These are phyloP conservation scores for Globisporangium paddicum DNA, from an alignment of 352 stramenopile species.

Conservation along the genomic window DNA sequence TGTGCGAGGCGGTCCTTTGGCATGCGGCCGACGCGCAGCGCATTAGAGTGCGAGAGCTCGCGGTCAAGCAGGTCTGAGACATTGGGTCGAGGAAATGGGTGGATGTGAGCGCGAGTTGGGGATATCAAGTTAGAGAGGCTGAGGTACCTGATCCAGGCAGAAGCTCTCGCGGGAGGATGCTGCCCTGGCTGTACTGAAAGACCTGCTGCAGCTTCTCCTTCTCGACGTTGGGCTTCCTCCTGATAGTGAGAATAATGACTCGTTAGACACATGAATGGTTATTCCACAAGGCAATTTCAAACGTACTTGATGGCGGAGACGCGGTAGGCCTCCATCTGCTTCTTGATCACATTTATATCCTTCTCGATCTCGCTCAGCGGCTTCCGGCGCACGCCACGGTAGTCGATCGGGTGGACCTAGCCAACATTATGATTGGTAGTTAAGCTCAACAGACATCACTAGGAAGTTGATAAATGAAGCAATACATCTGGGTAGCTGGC, in stretches of 20 bases:
- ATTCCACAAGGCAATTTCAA: neutral
- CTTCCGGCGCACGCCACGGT: slow-evolving; percentile 39
- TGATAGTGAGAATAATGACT: slow-evolving; percentile 2
- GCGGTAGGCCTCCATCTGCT: slow-evolving; percentile 62
- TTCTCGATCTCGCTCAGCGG: slow-evolving; percentile 73
- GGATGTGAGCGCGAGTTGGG: neutral
- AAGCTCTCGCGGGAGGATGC: slow-evolving; percentile 64
- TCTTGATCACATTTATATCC: slow-evolving; percentile 66
- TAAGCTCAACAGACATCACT: neutral
- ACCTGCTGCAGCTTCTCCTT: slow-evolving; percentile 83
- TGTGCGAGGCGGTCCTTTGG: slow-evolving; percentile 40
- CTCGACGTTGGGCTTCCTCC: slow-evolving; percentile 54
- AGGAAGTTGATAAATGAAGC: too few relatives aligned
- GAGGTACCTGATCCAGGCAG: slow-evolving; percentile 56
- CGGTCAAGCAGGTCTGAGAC: slow-evolving; percentile 40
- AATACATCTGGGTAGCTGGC: slow-evolving; percentile 26
- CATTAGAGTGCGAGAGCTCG: slow-evolving; percentile 54
- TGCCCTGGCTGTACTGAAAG: slow-evolving; percentile 64
- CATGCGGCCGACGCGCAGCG: slow-evolving; percentile 28
- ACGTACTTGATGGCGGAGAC: slow-evolving; percentile 35
- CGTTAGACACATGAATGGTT: neutral
- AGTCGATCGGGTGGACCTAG: slow-evolving; percentile 63
- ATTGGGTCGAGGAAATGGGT: neutral
- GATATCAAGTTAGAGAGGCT: neutral
- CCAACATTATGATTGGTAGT: neutral